Percentiles rank a stretch among this genome's conserved stretches.
phyloP scores from a whole-genome alignment of 169 alveolate species.

The Plasmodium yoelii region DNA sequence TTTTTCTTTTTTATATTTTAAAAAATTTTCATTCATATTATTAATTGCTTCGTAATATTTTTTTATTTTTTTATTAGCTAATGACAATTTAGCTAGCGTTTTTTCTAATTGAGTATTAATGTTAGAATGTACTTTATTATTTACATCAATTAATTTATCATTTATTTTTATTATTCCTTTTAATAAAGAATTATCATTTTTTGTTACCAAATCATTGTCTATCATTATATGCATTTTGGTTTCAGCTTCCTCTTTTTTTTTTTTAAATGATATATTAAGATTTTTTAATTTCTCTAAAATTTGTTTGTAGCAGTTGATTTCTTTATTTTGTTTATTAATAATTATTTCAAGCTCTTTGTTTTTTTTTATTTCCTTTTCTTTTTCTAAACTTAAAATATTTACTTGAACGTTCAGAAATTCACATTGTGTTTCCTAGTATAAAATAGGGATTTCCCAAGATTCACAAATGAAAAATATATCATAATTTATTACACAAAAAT shows the following conservation, averaged over 20 bases:
- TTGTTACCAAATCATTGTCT: conserved; percentile 24
- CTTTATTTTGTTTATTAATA: conserved; percentile 47
- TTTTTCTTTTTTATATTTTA: conserved; percentile 35
- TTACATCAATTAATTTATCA: conserved; percentile 39
- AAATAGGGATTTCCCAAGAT: background rate
- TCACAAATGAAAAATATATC: background rate
- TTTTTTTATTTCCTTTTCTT: conserved; percentile 34
- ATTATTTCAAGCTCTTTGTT: conserved; percentile 25
- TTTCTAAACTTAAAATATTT: conserved; percentile 35
- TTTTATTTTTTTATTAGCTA: conserved; percentile 36
- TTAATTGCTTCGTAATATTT: conserved; percentile 24
- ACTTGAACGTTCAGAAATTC: conserved; percentile 18
- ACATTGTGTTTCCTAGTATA: conserved; percentile 25
- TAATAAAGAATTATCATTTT: conserved; percentile 31
- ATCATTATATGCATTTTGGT: conserved; percentile 23
- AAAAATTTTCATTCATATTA: conserved; percentile 20
- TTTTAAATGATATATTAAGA: conserved; percentile 31
- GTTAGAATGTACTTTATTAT: conserved; percentile 32
- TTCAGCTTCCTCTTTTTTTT: conserved; percentile 49
- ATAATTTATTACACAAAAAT: background rate
- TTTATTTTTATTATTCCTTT: conserved; percentile 49
- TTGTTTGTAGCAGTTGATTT: conserved; percentile 58
- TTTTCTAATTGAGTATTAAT: conserved; percentile 22
- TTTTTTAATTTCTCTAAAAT: conserved; percentile 53
- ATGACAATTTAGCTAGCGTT: conserved; percentile 11